Evolutionary conservation across 768 basidiomycete genomes (phyloP).

Genomic region (Tylopilus cervinicoccineus): DNA sequence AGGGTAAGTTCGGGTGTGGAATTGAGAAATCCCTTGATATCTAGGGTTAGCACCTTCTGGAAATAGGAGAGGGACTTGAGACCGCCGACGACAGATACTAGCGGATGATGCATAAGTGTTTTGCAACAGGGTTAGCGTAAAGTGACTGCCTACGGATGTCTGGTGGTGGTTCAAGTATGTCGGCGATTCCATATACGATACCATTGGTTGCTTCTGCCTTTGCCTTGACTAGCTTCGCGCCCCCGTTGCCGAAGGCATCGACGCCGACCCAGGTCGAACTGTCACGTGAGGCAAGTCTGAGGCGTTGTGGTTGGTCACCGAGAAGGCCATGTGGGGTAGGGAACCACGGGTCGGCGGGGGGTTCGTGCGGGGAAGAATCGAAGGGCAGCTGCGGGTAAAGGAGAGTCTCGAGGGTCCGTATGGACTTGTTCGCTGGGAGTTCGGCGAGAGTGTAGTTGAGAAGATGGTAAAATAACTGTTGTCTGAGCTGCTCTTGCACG

Average conservation of each 20-base stretch:
- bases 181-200: constrained; percentile 66
- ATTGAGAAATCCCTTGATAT: constrained; percentile 55
- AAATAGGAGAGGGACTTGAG: constrained; percentile 71
- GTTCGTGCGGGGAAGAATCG: constrained; percentile 61
- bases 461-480: constrained; percentile 92
- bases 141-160: constrained; percentile 58
- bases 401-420: constrained; percentile 51
- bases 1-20: constrained; percentile 73
- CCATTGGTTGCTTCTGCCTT: constrained; percentile 67
- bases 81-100: constrained; percentile 59
- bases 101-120: constrained; percentile 1
- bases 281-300: constrained; percentile 57
- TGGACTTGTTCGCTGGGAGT: constrained; percentile 38
- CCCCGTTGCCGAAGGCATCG: constrained; percentile 76
- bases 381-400: constrained; percentile 61
- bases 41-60: constrained; percentile 61
- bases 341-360: constrained; percentile 81
- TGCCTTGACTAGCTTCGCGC: constrained; percentile 59
- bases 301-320: constrained; percentile 74
- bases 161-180: constrained; percentile 70
- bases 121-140: not conserved
- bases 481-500: constrained; percentile 76
- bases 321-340: constrained; percentile 80
- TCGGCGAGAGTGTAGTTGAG: constrained; percentile 71
- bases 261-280: constrained; percentile 59